Conservation (phyloP, 495 filamentous ascomycete species). For the Podospora comata region DNA sequence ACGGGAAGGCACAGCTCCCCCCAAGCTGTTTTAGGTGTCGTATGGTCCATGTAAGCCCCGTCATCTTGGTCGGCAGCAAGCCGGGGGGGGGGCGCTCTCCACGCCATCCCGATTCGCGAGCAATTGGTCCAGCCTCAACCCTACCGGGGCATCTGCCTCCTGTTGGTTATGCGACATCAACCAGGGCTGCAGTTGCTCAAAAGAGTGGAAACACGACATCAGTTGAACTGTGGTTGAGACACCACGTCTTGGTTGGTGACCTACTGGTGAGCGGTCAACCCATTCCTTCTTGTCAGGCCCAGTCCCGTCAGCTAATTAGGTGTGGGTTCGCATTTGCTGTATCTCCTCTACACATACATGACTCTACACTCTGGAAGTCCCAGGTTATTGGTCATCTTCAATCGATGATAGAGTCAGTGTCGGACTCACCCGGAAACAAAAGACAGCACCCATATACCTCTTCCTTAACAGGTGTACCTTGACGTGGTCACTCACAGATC, state of each 20-base stretch:
- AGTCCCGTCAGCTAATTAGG: too few relatives aligned
- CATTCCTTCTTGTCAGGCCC: not conserved
- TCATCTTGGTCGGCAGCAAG: not conserved
- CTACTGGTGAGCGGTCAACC: not conserved
- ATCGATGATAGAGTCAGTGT: too few relatives aligned
- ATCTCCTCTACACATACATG: too few relatives aligned
- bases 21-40: slow-evolving; percentile 3
- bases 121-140: not conserved
- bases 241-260: not conserved
- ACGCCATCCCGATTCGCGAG: slow-evolving; percentile 2
- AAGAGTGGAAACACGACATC: not conserved
- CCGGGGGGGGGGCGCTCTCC: slow-evolving; percentile 1
- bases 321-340: too few relatives aligned
- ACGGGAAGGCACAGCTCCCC: slow-evolving; percentile 10
- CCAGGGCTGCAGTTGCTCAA: not conserved
- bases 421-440: too few relatives aligned
- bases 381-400: too few relatives aligned
- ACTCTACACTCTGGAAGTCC: too few relatives aligned
- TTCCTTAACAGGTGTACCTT: too few relatives aligned
- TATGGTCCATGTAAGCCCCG: slow-evolving; percentile 3
- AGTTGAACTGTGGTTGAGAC: not conserved
- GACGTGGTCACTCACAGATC: not conserved
- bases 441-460: too few relatives aligned
- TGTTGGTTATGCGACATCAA: not conserved
- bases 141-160: not conserved